Evolutionary conservation across 805 yeast species (phyloP).

Genomic region (Schwanniomyces occidentalis): DNA sequence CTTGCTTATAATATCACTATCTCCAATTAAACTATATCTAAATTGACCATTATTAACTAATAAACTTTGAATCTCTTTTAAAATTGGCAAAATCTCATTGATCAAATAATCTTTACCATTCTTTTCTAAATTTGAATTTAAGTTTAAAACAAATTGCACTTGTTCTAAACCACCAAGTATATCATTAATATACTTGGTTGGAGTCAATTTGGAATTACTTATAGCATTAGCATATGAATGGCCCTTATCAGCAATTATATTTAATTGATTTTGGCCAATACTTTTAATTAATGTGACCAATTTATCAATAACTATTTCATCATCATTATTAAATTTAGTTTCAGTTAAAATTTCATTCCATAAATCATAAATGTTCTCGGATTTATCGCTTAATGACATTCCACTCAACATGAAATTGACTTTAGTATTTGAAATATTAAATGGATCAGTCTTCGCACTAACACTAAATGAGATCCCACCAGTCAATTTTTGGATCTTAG

Average conservation of each 20-base stretch:
- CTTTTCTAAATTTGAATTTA: conserved; percentile 50
- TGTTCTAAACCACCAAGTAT: conserved; percentile 74
- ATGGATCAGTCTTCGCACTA: conserved; percentile 57
- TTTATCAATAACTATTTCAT: conserved; percentile 52
- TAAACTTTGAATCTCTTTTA: conserved; percentile 50
- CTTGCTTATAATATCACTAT: conserved; percentile 34
- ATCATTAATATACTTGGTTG: conserved; percentile 62
- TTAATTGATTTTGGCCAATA: conserved; percentile 72
- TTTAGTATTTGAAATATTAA: conserved; percentile 45
- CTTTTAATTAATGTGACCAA: conserved; percentile 71
- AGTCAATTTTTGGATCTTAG: conserved; percentile 75
- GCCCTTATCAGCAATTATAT: conserved; percentile 82
- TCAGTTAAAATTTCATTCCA: conserved; percentile 67
- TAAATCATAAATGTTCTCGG: conserved; percentile 58
- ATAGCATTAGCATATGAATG: conserved; percentile 76
- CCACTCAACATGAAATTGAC: conserved; percentile 64
- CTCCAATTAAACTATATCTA: conserved; percentile 61
- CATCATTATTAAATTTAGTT: conserved; percentile 61
- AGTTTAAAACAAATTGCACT: conserved; percentile 62
- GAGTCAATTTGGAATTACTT: conserved; percentile 64
- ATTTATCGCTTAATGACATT: conserved; percentile 65
- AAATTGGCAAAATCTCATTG: conserved; percentile 61
- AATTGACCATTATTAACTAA: conserved; percentile 41
- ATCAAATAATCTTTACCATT: conserved; percentile 34
- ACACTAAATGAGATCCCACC: conserved; percentile 79